Evolutionary conservation across 331 rosid species (phyloP).

Genomic region (Rhamnella rubrinervis): DNA sequence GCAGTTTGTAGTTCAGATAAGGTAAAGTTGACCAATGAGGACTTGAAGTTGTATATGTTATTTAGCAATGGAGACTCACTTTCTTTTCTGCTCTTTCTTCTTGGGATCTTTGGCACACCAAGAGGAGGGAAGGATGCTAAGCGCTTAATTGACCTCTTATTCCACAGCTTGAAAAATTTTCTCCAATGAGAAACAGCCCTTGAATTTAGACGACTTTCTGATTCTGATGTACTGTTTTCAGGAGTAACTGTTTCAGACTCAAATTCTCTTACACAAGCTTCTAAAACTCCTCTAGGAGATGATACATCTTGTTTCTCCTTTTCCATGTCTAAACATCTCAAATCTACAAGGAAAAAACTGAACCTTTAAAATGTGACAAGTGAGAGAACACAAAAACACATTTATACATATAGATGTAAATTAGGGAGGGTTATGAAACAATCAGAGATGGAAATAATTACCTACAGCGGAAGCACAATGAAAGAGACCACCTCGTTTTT

Average conservation of each 20-base stretch:
- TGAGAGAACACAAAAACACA: neutral
- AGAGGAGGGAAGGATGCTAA: conserved; percentile 54
- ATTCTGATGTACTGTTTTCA: conserved; percentile 23
- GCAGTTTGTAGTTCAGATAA: conserved; percentile 51
- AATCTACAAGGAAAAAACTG: conserved; percentile 40
- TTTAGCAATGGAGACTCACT: conserved; percentile 36
- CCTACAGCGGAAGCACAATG: conserved; percentile 53
- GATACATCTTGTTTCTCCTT: conserved; percentile 54
- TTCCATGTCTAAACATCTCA: conserved; percentile 58
- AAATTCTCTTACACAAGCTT: conserved; percentile 37
- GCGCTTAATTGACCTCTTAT: conserved; percentile 39
- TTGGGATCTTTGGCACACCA: conserved; percentile 44
- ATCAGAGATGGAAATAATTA: conserved; percentile 16
- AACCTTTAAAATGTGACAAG: conserved; percentile 8
- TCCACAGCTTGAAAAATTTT: conserved; percentile 49
- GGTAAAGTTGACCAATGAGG: conserved; percentile 53
- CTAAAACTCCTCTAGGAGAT: conserved; percentile 90
- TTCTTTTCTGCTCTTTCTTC: conserved; percentile 48
- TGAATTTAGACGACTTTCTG: conserved; percentile 27
- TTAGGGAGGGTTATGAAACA: neutral
- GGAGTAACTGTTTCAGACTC: conserved; percentile 28
- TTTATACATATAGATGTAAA: neutral
- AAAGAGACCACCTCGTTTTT: conserved; percentile 20
- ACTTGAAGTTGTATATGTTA: conserved; percentile 46
- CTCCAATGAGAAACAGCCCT: conserved; percentile 49